Conservation (phyloP, 495 filamentous ascomycete species). For the Lepidopterella palustris region DNA sequence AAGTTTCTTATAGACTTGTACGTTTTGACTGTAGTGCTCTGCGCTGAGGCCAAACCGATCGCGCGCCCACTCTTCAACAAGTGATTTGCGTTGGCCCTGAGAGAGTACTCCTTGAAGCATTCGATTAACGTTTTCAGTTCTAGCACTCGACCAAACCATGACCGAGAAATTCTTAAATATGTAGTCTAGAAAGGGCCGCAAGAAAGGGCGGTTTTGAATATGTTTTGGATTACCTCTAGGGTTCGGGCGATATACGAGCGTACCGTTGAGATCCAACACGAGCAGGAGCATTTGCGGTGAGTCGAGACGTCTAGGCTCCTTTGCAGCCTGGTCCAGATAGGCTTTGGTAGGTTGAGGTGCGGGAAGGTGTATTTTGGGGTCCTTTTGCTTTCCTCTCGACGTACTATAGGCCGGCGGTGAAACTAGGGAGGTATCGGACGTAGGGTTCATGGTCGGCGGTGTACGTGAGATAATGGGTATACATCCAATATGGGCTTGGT, state of each 20-base stretch:
- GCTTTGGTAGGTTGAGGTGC: constrained; percentile 37
- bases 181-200: constrained; percentile 62
- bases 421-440: no score
- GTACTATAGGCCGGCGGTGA: constrained; percentile 18
- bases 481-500: no score
- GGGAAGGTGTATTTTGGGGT: constrained; percentile 19
- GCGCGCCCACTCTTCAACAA: constrained; percentile 74
- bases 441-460: no score
- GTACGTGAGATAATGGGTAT: no score
- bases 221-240: constrained; percentile 47
- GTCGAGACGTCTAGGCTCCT: constrained; percentile 26
- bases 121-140: constrained; percentile 55
- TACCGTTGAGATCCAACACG: constrained; percentile 90
- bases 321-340: constrained; percentile 44
- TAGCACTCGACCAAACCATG: constrained; percentile 88
- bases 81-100: constrained; percentile 34
- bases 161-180: constrained; percentile 54
- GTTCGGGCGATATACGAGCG: constrained; percentile 63
- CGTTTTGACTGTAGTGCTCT: constrained; percentile 58
- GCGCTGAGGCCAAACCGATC: constrained; percentile 63
- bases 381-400: constrained; percentile 6
- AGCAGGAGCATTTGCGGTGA: constrained; percentile 51
- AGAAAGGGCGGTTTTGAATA: constrained; percentile 53
- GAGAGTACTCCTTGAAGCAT: constrained; percentile 55
- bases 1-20: constrained; percentile 85